phyloP scores from a whole-genome alignment of 345 rosid species.

The Citrus reticulata region DNA sequence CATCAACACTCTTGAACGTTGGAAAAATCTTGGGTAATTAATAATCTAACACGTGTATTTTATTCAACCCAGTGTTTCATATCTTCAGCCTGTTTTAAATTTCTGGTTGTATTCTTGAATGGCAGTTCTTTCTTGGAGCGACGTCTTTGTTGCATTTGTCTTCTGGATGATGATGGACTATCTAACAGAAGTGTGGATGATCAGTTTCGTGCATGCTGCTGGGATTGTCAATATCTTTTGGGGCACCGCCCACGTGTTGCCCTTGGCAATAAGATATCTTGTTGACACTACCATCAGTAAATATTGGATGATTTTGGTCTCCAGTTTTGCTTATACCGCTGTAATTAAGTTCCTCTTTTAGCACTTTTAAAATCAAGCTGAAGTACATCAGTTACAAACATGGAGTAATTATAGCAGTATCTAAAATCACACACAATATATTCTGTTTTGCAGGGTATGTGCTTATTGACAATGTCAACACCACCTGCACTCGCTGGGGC shows the following conservation, averaged over 20 bases:
- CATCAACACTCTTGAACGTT: not conserved
- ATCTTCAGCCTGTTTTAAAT: not conserved
- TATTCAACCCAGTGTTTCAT: not conserved
- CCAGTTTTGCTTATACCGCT: not conserved
- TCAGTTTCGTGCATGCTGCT: slow-evolving; percentile 14
- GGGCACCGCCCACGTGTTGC: slow-evolving; percentile 5
- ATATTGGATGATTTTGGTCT: slow-evolving; percentile 13
- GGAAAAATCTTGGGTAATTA: not conserved
- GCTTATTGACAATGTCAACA: slow-evolving; percentile 13
- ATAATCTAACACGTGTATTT: not conserved
- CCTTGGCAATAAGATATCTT: not conserved
- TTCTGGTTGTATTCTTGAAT: not conserved
- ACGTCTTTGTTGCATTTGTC: not conserved
- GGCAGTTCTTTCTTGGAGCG: slow-evolving; percentile 5
- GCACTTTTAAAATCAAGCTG: no score
- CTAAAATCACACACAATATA: no score
- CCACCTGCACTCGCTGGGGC: slow-evolving; percentile 1
- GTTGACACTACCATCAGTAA: slow-evolving; percentile 12
- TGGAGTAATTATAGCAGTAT: no score
- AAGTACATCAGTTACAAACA: no score
- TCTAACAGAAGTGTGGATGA: slow-evolving; percentile 19
- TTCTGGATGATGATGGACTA: slow-evolving; percentile 22
- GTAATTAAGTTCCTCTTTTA: not conserved
- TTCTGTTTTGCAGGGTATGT: slow-evolving; percentile 9
- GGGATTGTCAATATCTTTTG: slow-evolving; percentile 14